Evolutionary conservation across 768 basidiomycete genomes (phyloP).

Genomic region (Tulasnella sp.): DNA sequence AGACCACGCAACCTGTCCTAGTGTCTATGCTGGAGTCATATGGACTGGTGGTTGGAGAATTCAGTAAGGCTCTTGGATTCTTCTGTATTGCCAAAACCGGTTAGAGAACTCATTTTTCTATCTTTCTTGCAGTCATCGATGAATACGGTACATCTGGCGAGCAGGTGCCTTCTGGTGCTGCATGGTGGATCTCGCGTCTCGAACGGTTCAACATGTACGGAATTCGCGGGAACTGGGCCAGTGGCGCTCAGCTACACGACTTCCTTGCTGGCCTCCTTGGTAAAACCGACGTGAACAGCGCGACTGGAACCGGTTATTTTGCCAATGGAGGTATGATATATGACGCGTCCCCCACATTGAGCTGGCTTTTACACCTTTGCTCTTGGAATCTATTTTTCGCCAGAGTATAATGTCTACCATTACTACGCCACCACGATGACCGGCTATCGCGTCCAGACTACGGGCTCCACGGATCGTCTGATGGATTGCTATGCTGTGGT

Average conservation of each 20-base stretch:
- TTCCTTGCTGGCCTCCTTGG: slow-evolving; percentile 13
- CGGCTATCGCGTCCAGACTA: no score
- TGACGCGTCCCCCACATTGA: background rate
- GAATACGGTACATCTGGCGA: slow-evolving; percentile 14
- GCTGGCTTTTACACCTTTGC: background rate
- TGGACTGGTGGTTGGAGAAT: no score
- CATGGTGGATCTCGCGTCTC: slow-evolving; percentile 17
- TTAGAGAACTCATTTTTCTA: background rate
- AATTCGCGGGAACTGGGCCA: slow-evolving; percentile 13
- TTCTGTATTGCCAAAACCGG: slow-evolving; percentile 5
- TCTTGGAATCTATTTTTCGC: background rate
- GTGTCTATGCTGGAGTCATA: no score
- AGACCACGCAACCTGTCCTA: no score
- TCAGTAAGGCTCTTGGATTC: background rate
- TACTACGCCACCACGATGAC: slow-evolving; percentile 7
- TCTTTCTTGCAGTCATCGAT: slow-evolving; percentile 2
- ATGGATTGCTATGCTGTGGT: slow-evolving; percentile 13
- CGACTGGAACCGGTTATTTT: slow-evolving; percentile 16
- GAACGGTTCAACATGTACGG: slow-evolving; percentile 14
- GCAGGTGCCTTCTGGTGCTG: slow-evolving; percentile 9
- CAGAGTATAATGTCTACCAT: slow-evolving; percentile 16
- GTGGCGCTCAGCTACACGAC: slow-evolving; percentile 13
- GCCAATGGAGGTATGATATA: slow-evolving; percentile 4
- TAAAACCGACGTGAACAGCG: slow-evolving; percentile 11
- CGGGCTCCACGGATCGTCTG: background rate